Evolutionary conservation across 2,329 filamentous ascomycete species (phyloP).

Genomic region (Knufia petricola): DNA sequence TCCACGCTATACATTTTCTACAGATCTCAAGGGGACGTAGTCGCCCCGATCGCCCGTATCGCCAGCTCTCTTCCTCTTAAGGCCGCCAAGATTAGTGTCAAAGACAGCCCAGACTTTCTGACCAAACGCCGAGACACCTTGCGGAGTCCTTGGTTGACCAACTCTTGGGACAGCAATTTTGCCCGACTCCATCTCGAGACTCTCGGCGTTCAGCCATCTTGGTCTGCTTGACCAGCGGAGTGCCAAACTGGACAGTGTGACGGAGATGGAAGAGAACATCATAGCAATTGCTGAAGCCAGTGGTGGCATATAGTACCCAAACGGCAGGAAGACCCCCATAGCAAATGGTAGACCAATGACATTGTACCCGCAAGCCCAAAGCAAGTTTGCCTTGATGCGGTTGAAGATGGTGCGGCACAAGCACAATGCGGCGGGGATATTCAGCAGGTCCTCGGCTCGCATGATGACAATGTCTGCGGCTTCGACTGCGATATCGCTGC

Average conservation of each 20-base stretch:
- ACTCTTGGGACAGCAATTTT: conserved; percentile 15
- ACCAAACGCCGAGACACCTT: conserved; percentile 19
- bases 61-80: conserved; percentile 27
- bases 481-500: conserved; percentile 96
- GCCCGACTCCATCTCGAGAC: conserved; percentile 49
- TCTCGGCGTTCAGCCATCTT: conserved; percentile 69
- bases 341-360: conserved; percentile 83
- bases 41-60: conserved; percentile 21
- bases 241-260: conserved; percentile 73
- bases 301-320: conserved; percentile 71
- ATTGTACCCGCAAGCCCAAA: conserved; percentile 93
- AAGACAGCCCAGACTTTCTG: conserved; percentile 12
- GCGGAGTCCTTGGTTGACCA: conserved; percentile 14
- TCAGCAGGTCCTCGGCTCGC: conserved; percentile 81
- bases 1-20: conserved; percentile 25
- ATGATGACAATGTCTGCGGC: conserved; percentile 94
- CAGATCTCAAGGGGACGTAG: conserved; percentile 38
- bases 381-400: conserved; percentile 86
- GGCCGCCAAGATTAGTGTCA: conserved; percentile 18
- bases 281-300: conserved; percentile 91
- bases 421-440: conserved; percentile 77
- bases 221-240: conserved; percentile 82
- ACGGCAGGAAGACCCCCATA: conserved; percentile 89
- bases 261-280: conserved; percentile 85
- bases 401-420: conserved; percentile 77